Conservation (phyloP, 108 stramenopile genomes). For the Cyclostephanos tholiformis region DNA sequence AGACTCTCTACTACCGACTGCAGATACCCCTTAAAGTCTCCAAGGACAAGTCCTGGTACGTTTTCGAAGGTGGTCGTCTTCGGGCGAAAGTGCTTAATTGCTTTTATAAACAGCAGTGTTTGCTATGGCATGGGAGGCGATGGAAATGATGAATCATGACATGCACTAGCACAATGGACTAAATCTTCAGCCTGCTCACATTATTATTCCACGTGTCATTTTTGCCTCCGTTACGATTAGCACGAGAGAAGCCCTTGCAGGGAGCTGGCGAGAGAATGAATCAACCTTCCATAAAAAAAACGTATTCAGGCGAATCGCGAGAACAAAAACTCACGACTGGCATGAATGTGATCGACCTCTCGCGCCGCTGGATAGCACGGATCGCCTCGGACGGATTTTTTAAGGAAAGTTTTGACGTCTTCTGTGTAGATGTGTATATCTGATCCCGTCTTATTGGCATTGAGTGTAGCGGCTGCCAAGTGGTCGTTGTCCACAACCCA, state of each 20-base stretch:
- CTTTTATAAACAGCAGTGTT: conserved; percentile 47
- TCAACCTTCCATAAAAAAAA: neutral
- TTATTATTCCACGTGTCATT: conserved; percentile 54
- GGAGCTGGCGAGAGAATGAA: conserved; percentile 32
- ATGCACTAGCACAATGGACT: neutral
- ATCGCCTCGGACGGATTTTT: conserved; percentile 21
- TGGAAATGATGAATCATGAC: neutral
- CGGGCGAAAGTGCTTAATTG: conserved; percentile 46
- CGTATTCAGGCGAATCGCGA: neutral
- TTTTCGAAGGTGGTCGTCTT: conserved; percentile 61
- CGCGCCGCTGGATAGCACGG: conserved; percentile 29
- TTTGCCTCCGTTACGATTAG: conserved; percentile 60
- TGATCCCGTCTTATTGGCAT: conserved; percentile 23
- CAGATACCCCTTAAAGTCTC: conserved; percentile 35
- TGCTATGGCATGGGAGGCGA: conserved; percentile 17
- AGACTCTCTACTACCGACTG: conserved; percentile 35
- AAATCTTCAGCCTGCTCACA: conserved; percentile 9
- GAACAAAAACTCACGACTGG: conserved; percentile 10
- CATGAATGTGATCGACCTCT: conserved; percentile 49
- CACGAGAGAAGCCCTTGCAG: conserved; percentile 66
- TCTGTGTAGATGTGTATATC: conserved; percentile 36
- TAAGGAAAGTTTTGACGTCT: conserved; percentile 38
- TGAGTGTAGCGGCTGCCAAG: conserved; percentile 31
- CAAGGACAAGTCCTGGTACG: conserved; percentile 41
- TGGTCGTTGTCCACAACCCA: conserved; percentile 48